Conservation (phyloP, 208 protist genomes). For the Sergeia podlipaevii region DNA sequence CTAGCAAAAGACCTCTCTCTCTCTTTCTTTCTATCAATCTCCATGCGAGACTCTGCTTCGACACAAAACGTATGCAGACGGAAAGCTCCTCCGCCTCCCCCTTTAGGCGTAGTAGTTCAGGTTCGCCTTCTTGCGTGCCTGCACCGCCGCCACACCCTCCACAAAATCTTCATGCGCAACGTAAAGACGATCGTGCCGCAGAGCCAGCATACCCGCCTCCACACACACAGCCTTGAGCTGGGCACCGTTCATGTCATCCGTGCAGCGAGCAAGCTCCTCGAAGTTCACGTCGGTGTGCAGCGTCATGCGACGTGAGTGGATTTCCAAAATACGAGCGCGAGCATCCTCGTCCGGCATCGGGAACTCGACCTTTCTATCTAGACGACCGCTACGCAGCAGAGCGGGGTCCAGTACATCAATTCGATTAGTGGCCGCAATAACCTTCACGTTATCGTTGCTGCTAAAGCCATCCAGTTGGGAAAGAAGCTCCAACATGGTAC, state of each 20-base stretch:
- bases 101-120: slow-evolving; percentile 99
- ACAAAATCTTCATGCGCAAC: slow-evolving; percentile 99
- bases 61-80: too few relatives aligned
- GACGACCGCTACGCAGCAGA: slow-evolving; percentile 97
- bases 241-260: slow-evolving; percentile 99
- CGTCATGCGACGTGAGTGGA: slow-evolving; percentile 99
- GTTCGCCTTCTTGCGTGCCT: slow-evolving; percentile 99
- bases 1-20: too few relatives aligned
- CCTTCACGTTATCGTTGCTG: slow-evolving; percentile 97
- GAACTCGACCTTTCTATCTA: slow-evolving; percentile 99
- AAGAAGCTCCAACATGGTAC: slow-evolving; percentile 99
- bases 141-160: slow-evolving; percentile 97
- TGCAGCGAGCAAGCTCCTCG: slow-evolving; percentile 98
- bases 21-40: too few relatives aligned
- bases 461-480: slow-evolving; percentile 99
- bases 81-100: neutral
- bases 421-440: slow-evolving; percentile 99
- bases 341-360: slow-evolving; percentile 99
- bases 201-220: slow-evolving; percentile 99
- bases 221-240: slow-evolving; percentile 99
- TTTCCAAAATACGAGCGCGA: slow-evolving; percentile 97
- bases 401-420: slow-evolving; percentile 99
- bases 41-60: too few relatives aligned
- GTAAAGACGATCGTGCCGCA: slow-evolving; percentile 92
- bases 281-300: slow-evolving; percentile 97